A percentile compares a stretch with the other conserved stretches of the same genome.
Conservation (phyloP, 768 basidiomycete genomes). For the Hortiboletus flavorubellus region DNA sequence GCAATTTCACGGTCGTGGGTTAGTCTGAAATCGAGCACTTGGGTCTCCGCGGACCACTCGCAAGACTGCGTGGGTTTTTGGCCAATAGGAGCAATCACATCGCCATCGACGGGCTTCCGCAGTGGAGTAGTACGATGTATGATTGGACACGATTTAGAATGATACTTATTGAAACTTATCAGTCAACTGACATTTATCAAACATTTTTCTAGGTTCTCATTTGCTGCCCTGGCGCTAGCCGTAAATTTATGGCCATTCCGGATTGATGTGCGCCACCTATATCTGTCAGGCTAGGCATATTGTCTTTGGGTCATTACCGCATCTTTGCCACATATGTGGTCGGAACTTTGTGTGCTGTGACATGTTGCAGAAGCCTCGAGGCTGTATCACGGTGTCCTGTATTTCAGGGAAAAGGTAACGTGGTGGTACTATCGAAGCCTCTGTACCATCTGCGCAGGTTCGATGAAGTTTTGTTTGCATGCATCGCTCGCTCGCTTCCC, state of each 20-base stretch:
- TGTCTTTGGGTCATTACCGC: constrained; percentile 21
- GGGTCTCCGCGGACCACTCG: constrained; percentile 26
- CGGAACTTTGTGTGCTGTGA: constrained; percentile 20
- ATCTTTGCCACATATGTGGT: constrained; percentile 13
- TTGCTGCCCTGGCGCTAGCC: constrained; percentile 7
- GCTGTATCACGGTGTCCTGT: constrained; percentile 3
- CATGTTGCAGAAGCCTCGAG: constrained; percentile 12
- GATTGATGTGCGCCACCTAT: constrained; percentile 18
- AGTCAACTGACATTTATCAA: constrained; percentile 12
- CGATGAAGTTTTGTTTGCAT: constrained; percentile 9
- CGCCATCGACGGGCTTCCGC: constrained; percentile 25
- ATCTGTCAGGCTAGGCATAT: constrained; percentile 7
- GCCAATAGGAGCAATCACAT: constrained; percentile 15
- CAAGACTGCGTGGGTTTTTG: constrained; percentile 14
- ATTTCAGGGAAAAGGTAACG: constrained; percentile 18
- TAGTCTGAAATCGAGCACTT: constrained; percentile 5
- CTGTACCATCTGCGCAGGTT: constrained; percentile 11
- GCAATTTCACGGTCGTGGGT: constrained; percentile 3
- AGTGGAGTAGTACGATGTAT: not conserved
- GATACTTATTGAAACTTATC: constrained; percentile 19
- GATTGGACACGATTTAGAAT: constrained; percentile 16
- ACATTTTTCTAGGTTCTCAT: constrained; percentile 10
- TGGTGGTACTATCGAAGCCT: constrained; percentile 5
- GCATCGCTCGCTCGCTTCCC: constrained; percentile 2
- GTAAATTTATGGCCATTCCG: constrained; percentile 12